phyloP scores from a whole-genome alignment of 176 grass and related monocot species.

The Raddia guianensis region DNA sequence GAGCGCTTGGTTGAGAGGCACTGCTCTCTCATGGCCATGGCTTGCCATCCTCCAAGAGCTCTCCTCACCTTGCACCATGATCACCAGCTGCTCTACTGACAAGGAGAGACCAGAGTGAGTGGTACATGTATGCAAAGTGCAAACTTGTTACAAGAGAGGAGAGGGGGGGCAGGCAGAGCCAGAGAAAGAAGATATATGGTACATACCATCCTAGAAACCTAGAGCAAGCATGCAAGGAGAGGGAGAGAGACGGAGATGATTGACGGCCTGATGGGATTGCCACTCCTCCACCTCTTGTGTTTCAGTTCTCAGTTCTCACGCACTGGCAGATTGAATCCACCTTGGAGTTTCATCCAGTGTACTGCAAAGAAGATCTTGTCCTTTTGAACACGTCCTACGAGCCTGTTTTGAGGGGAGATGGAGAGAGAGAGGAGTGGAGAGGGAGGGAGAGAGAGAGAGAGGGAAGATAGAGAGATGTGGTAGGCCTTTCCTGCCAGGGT shows the following conservation, averaged over 20 bases:
- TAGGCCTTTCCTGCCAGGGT: slow-evolving; percentile 57
- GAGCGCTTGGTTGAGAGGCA: slow-evolving; percentile 48
- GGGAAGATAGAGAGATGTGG: slow-evolving; percentile 27
- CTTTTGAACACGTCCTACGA: slow-evolving; percentile 62
- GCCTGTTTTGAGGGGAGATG: slow-evolving; percentile 40
- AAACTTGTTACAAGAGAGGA: background rate
- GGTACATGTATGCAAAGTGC: background rate
- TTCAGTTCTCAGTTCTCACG: slow-evolving; percentile 43
- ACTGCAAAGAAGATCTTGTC: slow-evolving; percentile 82
- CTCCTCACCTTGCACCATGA: slow-evolving; percentile 66
- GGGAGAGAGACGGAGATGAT: background rate
- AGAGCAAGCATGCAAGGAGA: slow-evolving; percentile 44
- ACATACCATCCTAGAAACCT: slow-evolving; percentile 56
- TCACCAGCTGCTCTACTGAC: slow-evolving; percentile 38
- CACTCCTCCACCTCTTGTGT: slow-evolving; percentile 30
- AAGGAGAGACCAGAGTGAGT: slow-evolving; percentile 9
- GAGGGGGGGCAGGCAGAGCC: background rate
- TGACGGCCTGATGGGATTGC: slow-evolving; percentile 27
- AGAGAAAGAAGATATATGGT: background rate
- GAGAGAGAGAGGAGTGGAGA: slow-evolving; percentile 31
- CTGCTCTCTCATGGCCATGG: slow-evolving; percentile 44
- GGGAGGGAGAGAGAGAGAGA: slow-evolving; percentile 17
- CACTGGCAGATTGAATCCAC: slow-evolving; percentile 56
- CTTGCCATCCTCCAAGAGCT: slow-evolving; percentile 76
- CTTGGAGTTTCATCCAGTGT: slow-evolving; percentile 75